Percentiles rank a stretch among this genome's conserved stretches.
These are phyloP conservation scores for Moesziomyces antarcticus DNA, from an alignment of 1,284 basidiomycete species.

Conservation along the genomic window DNA sequence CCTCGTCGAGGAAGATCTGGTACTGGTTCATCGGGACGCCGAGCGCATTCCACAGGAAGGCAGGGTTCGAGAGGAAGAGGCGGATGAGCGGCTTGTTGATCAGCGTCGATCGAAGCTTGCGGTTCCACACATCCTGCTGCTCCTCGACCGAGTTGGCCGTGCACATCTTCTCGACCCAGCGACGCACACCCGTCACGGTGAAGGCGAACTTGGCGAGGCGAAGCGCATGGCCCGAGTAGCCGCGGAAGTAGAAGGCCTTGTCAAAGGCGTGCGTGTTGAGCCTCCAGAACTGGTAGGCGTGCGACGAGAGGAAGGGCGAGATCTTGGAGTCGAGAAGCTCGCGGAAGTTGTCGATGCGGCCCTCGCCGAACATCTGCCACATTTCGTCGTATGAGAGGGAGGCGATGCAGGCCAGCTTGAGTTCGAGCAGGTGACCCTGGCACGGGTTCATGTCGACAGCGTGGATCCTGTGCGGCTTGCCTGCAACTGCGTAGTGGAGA, in stretches of 20 bases:
- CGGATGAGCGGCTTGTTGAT: slow-evolving; percentile 76
- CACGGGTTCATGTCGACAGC: slow-evolving; percentile 78
- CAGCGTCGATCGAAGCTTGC: slow-evolving; percentile 75
- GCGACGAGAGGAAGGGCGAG: slow-evolving; percentile 79
- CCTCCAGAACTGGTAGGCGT: slow-evolving; percentile 82
- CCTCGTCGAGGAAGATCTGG: slow-evolving; percentile 77
- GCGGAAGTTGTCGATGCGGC: slow-evolving; percentile 76
- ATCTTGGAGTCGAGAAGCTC: slow-evolving; percentile 76
- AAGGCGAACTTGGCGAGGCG: slow-evolving; percentile 77
- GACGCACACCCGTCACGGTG: slow-evolving; percentile 73
- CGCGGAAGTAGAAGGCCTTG: slow-evolving; percentile 78
- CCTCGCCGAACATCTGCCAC: slow-evolving; percentile 79
- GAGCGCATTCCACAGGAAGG: slow-evolving; percentile 84
- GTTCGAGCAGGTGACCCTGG: slow-evolving; percentile 82
- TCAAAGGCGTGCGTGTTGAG: slow-evolving; percentile 76
- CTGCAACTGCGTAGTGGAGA: slow-evolving; percentile 80
- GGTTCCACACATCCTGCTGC: slow-evolving; percentile 77
- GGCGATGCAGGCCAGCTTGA: slow-evolving; percentile 78
- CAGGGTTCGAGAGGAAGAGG: slow-evolving; percentile 71
- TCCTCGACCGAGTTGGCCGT: slow-evolving; percentile 73
- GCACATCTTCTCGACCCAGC: slow-evolving; percentile 75
- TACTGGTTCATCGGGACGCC: slow-evolving; percentile 83
- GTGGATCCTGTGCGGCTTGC: slow-evolving; percentile 74
- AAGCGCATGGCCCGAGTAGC: slow-evolving; percentile 75
- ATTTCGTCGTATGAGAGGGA: slow-evolving; percentile 77